Conservation (phyloP, 1,139 yeast genomes). For the Yamadazyma atmosphaerica region DNA sequence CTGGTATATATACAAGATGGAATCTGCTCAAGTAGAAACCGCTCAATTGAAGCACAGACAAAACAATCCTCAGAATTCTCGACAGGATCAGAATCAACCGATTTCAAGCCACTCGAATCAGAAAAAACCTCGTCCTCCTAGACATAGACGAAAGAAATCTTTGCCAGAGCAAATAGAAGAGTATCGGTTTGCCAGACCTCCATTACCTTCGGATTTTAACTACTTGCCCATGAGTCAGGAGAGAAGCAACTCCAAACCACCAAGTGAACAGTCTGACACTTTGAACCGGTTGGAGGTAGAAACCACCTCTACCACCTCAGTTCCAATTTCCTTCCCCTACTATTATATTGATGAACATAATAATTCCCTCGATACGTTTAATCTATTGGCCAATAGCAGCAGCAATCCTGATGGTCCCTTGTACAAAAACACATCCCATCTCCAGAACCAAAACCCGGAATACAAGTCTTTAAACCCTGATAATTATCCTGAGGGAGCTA, state of each 20-base stretch:
- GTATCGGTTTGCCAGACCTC: slow-evolving; percentile 7
- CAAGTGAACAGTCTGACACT: slow-evolving; percentile 15
- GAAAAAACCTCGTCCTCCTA: no score
- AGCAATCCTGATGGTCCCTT: slow-evolving; percentile 13
- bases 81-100: no score
- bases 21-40: neutral
- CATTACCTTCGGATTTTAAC: slow-evolving; percentile 12
- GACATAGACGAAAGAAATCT: no score
- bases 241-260: slow-evolving; percentile 7
- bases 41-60: neutral
- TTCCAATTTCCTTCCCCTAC: slow-evolving; percentile 37
- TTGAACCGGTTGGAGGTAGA: slow-evolving; percentile 30
- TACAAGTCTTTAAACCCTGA: neutral
- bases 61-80: no score
- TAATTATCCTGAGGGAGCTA: neutral
- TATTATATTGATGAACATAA: slow-evolving; percentile 27
- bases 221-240: slow-evolving; percentile 9
- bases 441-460: slow-evolving; percentile 1
- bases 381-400: slow-evolving; percentile 18
- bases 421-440: slow-evolving; percentile 26
- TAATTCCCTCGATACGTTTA: slow-evolving; percentile 35
- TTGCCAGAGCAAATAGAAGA: slow-evolving; percentile 1
- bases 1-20: neutral
- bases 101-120: no score
- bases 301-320: slow-evolving; percentile 30